A percentile compares a stretch with the other conserved stretches of the same genome.
Evolutionary conservation across 257 asterid genomes (phyloP).

Genomic region (Solanum infundibuliforme): DNA sequence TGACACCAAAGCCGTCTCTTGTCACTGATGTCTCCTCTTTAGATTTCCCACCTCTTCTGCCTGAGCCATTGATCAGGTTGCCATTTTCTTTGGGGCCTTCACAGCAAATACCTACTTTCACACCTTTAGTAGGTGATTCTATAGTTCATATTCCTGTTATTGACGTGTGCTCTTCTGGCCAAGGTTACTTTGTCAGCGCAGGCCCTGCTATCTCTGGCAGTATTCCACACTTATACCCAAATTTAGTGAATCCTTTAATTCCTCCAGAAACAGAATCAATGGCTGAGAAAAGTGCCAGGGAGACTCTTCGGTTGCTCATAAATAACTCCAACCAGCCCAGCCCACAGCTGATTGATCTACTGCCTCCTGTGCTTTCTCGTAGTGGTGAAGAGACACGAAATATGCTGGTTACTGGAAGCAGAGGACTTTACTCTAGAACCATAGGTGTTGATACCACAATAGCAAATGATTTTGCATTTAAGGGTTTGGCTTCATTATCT

Average conservation of each 20-base stretch:
- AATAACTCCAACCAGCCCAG: slow-evolving; percentile 56
- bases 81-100: slow-evolving; percentile 34
- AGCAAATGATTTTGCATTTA: slow-evolving; percentile 20
- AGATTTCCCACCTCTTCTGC: slow-evolving; percentile 61
- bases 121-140: slow-evolving; percentile 81
- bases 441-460: slow-evolving; percentile 36
- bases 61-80: slow-evolving; percentile 39
- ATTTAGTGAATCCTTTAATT: slow-evolving; percentile 40
- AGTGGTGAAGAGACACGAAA: slow-evolving; percentile 25
- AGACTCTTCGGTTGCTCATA: slow-evolving; percentile 82
- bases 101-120: slow-evolving; percentile 68
- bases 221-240: slow-evolving; percentile 42
- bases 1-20: slow-evolving; percentile 32
- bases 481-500: slow-evolving; percentile 32
- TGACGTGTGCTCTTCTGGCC: slow-evolving; percentile 83
- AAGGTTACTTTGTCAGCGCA: slow-evolving; percentile 78
- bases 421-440: slow-evolving; percentile 61
- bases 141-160: slow-evolving; percentile 89
- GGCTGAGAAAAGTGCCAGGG: slow-evolving; percentile 78
- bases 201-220: slow-evolving; percentile 58
- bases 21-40: slow-evolving; percentile 36
- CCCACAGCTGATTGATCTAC: slow-evolving; percentile 37
- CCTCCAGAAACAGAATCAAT: slow-evolving; percentile 46
- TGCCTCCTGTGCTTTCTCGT: slow-evolving; percentile 36
- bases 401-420: slow-evolving; percentile 44